These are phyloP conservation scores for Aspergillus sp. DNA, from an alignment of 2,329 filamentous ascomycete genomes.

Conservation along the genomic window DNA sequence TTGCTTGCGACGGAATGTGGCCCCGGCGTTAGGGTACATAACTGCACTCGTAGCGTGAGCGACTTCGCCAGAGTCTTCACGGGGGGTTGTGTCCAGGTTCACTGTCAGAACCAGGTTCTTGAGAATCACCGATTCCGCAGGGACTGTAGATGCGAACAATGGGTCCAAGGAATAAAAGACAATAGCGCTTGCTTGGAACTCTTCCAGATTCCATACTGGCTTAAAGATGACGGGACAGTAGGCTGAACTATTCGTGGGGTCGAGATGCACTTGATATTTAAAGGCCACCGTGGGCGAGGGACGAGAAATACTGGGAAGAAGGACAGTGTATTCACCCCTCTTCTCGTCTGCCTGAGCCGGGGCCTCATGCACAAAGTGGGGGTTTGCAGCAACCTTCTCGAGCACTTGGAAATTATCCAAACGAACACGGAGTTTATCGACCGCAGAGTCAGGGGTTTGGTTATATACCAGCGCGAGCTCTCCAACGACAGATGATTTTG, in stretches of 20 bases:
- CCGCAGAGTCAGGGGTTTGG: slow-evolving; percentile 24
- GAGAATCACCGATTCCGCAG: slow-evolving; percentile 49
- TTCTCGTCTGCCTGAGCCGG: slow-evolving; percentile 47
- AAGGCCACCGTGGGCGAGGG: slow-evolving; percentile 69
- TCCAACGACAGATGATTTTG: slow-evolving; percentile 70
- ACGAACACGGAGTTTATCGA: slow-evolving; percentile 61
- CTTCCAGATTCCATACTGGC: slow-evolving; percentile 77
- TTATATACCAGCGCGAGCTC: slow-evolving; percentile 89
- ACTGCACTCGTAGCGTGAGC: slow-evolving; percentile 38
- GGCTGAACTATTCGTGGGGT: slow-evolving; percentile 50
- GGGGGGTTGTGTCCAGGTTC: slow-evolving; percentile 34
- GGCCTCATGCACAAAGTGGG: slow-evolving; percentile 74
- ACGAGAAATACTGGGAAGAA: slow-evolving; percentile 65
- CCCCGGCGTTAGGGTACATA: slow-evolving; percentile 43
- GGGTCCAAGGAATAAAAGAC: slow-evolving; percentile 83
- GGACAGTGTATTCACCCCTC: slow-evolving; percentile 74
- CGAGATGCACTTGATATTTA: slow-evolving; percentile 82
- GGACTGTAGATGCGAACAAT: slow-evolving; percentile 47
- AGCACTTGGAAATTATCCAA: slow-evolving; percentile 84
- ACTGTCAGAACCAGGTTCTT: slow-evolving; percentile 74
- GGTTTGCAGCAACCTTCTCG: slow-evolving; percentile 90
- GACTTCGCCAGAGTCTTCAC: slow-evolving; percentile 34
- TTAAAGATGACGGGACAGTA: slow-evolving; percentile 70
- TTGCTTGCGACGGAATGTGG: slow-evolving; percentile 41
- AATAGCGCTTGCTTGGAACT: slow-evolving; percentile 79